Evolutionary conservation across 176 grass and related monocot genomes (phyloP), one percentile per base, ranked within the genome.

Genomic region (Calamus simplicifolius): DNA sequence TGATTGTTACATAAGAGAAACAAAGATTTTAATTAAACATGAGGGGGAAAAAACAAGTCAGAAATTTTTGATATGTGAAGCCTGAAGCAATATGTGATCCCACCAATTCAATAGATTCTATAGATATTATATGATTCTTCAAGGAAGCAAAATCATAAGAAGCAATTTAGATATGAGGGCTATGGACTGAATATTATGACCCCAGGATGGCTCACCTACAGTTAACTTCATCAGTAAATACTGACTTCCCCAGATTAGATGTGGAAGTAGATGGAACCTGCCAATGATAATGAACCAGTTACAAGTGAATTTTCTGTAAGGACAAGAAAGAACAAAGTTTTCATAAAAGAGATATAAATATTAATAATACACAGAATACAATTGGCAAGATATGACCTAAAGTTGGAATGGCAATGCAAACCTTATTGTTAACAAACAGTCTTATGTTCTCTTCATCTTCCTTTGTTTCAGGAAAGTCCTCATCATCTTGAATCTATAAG

Each of bases 401-500:
- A 43, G 35, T 43, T 43, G 35, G 12, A 43, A 12, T 43, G 35
- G 35, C 35, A 43, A 43, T 19, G 5, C 51, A 51, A 28, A 98
- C 93, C 84, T 92, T 98, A 70, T 76, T 73, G 68, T 68, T 48
- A 58, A 70, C 50, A 71, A 73, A 77, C 49, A 55, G 64, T 79
- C 71, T 88, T 16, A 74, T 43, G 55, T 54, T 77, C 57, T 88
- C 87, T n/a, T 91, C 93, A 14, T 98, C 87, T 81, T 98, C 93
- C 70, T 89, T 98, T 69, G 76, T 85, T 82, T 85, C 86, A 71
- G 68, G 76, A 61, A 77, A 64, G 48, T 79, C 84, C 49, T 92
- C 93, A 64, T 97, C 93, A 79, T 72, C 69, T 51, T 28, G 61
- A 79, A 90, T 90, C 87, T 90, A 59, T 23, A 53, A 79, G 78